These are phyloP conservation scores for Diplodia intermedia DNA, from an alignment of 2,329 filamentous ascomycete genomes.

Conservation along the genomic window DNA sequence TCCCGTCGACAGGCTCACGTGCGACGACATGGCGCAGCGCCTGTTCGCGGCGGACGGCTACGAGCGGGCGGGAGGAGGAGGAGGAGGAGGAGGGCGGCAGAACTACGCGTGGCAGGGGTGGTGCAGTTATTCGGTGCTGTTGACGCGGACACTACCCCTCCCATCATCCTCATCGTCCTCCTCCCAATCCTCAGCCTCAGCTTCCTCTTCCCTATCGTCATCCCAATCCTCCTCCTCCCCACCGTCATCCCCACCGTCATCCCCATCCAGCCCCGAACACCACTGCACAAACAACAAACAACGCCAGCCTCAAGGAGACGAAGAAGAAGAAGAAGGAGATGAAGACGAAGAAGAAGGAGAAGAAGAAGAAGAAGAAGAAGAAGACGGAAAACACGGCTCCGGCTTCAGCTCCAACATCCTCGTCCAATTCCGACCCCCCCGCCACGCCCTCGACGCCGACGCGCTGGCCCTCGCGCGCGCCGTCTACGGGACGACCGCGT, in stretches of 20 bases:
- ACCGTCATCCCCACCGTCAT: too few relatives aligned
- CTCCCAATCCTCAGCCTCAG: too few relatives aligned
- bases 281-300: too few relatives aligned
- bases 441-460: constrained; percentile 33
- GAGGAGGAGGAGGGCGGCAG: too few relatives aligned
- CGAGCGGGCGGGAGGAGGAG: too few relatives aligned
- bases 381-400: background rate
- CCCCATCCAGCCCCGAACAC: too few relatives aligned
- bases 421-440: constrained; percentile 33
- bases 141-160: background rate
- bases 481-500: constrained; percentile 38
- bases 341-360: background rate
- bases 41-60: constrained; percentile 13
- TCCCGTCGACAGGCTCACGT: constrained; percentile 3
- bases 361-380: background rate
- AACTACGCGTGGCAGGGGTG: constrained; percentile 31
- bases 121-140: constrained; percentile 34
- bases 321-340: too few relatives aligned
- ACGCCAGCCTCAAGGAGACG: too few relatives aligned
- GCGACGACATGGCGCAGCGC: constrained; percentile 23
- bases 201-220: too few relatives aligned
- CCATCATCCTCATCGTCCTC: too few relatives aligned
- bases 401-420: background rate
- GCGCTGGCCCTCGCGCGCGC: constrained; percentile 37
- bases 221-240: too few relatives aligned